A percentile compares a stretch with the other conserved stretches of the same genome.
Conservation (phyloP, 2,329 filamentous ascomycete species). For the Penicillium sp. region DNA sequence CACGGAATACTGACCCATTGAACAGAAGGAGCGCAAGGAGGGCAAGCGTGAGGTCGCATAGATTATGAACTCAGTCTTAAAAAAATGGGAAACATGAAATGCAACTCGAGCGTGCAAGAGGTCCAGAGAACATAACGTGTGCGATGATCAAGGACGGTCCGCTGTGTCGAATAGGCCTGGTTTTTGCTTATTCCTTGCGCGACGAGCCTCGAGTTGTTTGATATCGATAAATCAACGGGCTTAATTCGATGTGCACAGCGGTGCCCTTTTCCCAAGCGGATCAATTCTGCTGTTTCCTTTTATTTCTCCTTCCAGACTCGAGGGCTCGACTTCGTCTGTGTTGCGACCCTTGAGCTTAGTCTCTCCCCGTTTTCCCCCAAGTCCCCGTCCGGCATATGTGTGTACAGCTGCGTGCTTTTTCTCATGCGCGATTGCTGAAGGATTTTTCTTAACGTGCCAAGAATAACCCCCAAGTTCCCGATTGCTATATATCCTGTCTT, state of each 20-base stretch:
- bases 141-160: conserved; percentile 27
- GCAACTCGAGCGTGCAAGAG: conserved; percentile 28
- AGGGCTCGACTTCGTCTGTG: conserved; percentile 6
- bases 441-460: conserved; percentile 56
- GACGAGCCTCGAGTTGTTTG: conserved; percentile 19
- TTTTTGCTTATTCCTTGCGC: conserved; percentile 23
- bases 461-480: conserved; percentile 41
- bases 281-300: conserved; percentile 7
- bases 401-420: conserved; percentile 58
- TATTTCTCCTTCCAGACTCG: conserved; percentile 4
- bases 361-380: conserved; percentile 3
- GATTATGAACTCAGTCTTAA: conserved; percentile 28
- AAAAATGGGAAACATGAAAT: conserved; percentile 26
- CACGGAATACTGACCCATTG: conserved; percentile 27
- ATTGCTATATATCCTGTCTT: conserved; percentile 44
- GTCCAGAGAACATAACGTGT: conserved; percentile 27
- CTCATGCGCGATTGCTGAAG: conserved; percentile 59
- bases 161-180: conserved; percentile 23
- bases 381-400: conserved; percentile 52
- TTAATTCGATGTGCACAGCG: conserved; percentile 23
- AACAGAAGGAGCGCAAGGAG: conserved; percentile 93
- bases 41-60: conserved; percentile 85
- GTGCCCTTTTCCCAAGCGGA: conserved; percentile 14
- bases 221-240: conserved; percentile 25
- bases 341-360: conserved; percentile 9